Evolutionary conservation across 352 stramenopile genomes (phyloP).

Genomic region (Globisporangium parvum): DNA sequence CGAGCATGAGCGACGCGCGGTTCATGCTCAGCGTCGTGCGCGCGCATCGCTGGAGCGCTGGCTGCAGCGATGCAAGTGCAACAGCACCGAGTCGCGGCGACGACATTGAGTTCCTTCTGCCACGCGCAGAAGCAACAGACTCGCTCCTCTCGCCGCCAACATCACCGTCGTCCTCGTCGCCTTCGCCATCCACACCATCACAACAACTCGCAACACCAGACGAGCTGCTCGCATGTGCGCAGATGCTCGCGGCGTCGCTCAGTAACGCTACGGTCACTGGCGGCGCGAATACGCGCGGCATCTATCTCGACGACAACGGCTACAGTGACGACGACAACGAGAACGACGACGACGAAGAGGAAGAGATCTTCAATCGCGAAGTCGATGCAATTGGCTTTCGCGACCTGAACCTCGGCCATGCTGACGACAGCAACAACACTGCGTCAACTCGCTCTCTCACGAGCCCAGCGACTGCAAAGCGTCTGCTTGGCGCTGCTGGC

Average conservation of each 20-base stretch:
- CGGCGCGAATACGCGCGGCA: not conserved
- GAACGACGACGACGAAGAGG: slow-evolving; percentile 42
- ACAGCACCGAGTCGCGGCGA: slow-evolving; percentile 11
- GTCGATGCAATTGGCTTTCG: slow-evolving; percentile 33
- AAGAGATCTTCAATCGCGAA: slow-evolving; percentile 72
- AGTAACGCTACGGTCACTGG: not conserved
- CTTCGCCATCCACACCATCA: not conserved
- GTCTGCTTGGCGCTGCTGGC: not conserved
- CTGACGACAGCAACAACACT: not conserved
- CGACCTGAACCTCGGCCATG: slow-evolving; percentile 15
- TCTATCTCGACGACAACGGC: slow-evolving; percentile 18
- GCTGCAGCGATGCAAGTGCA: slow-evolving; percentile 5
- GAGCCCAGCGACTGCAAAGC: not conserved
- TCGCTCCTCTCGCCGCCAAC: not conserved
- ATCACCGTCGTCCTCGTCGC: not conserved
- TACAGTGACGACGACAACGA: slow-evolving; percentile 19
- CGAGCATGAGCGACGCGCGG: slow-evolving; percentile 2
- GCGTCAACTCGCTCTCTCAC: not conserved
- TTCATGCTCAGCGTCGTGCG: slow-evolving; percentile 19
- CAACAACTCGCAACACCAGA: slow-evolving; percentile 6
- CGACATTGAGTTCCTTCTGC: slow-evolving; percentile 24
- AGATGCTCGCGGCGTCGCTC: slow-evolving; percentile 19
- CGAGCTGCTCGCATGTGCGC: slow-evolving; percentile 23
- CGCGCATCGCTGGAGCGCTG: slow-evolving; percentile 10
- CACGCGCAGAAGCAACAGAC: not conserved